These are phyloP conservation scores for Trichoderma sp. DNA, from an alignment of 2,329 filamentous ascomycete genomes.

Conservation along the genomic window DNA sequence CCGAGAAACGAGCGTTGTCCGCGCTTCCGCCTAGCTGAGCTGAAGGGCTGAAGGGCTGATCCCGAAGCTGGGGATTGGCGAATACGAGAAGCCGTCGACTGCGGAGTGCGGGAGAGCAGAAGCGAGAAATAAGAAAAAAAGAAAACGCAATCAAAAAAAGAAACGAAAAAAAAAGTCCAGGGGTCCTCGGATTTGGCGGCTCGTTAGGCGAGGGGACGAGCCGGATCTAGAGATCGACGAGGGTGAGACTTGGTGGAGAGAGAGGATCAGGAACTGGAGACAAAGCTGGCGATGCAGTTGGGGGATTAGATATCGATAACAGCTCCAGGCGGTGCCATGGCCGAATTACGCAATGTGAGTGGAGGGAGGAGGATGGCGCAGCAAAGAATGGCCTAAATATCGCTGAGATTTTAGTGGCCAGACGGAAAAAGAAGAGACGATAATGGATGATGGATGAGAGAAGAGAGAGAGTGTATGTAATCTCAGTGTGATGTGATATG, in stretches of 20 bases:
- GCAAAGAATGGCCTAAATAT: background rate
- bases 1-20: background rate
- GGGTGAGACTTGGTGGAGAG: constrained; percentile 15
- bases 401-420: background rate
- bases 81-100: constrained; percentile 4
- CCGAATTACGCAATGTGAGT: constrained; percentile 6
- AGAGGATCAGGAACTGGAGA: background rate
- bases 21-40: background rate
- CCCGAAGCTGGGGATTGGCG: constrained; percentile 9
- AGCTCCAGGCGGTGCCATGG: background rate
- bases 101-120: background rate
- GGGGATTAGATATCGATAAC: constrained; percentile 13
- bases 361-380: constrained; percentile 5
- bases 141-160: background rate
- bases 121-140: background rate
- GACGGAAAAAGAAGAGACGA: background rate
- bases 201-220: constrained; percentile 8
- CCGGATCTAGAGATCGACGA: constrained; percentile 16
- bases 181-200: constrained; percentile 9
- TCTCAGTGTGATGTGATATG: background rate
- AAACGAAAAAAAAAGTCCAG: background rate
- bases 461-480: background rate
- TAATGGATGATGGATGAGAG: background rate
- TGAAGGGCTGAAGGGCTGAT: constrained; percentile 3
- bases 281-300: background rate